A percentile compares a stretch with the other conserved stretches of the same genome.
phyloP scores from a whole-genome alignment of 148 eudicot species.

The Chenopodium album region DNA sequence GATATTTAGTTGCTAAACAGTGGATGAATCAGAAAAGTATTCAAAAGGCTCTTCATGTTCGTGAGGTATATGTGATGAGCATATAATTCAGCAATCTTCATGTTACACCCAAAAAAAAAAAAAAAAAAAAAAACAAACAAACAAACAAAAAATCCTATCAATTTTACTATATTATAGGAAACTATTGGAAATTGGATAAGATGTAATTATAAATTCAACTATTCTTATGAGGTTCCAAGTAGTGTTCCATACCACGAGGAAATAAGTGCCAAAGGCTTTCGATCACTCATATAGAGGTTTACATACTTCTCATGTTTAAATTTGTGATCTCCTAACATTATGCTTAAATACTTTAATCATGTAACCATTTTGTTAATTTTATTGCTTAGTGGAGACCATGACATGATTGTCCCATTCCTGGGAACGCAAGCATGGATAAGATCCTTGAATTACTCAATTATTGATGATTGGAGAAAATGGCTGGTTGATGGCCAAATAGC shows the following conservation, averaged over 20 bases:
- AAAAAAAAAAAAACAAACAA: not conserved
- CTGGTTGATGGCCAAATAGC: conserved; percentile 35
- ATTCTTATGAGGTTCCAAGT: conserved; percentile 27
- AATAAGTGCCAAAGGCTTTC: conserved; percentile 30
- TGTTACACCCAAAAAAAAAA: not conserved
- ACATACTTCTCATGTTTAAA: not conserved
- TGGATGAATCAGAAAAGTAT: conserved; percentile 32
- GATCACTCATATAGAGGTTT: conserved; percentile 42
- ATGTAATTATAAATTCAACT: conserved; percentile 28
- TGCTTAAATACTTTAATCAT: not conserved
- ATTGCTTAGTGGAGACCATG: conserved; percentile 39
- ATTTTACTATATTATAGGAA: conserved; percentile 4
- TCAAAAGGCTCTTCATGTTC: conserved; percentile 30
- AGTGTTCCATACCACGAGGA: conserved; percentile 32
- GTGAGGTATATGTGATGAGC: conserved; percentile 17
- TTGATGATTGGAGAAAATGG: conserved; percentile 39
- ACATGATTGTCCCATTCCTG: conserved; percentile 32
- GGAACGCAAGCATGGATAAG: conserved; percentile 44
- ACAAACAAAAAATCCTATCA: not conserved
- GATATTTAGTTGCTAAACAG: conserved; percentile 18
- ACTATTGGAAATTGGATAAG: conserved; percentile 30
- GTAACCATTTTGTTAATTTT: not conserved
- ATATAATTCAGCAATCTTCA: not conserved
- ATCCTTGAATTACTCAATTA: conserved; percentile 27
- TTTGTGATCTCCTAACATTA: not conserved